phyloP scores from a whole-genome alignment of 148 eudicot genomes.

The Beta vulgaris region DNA sequence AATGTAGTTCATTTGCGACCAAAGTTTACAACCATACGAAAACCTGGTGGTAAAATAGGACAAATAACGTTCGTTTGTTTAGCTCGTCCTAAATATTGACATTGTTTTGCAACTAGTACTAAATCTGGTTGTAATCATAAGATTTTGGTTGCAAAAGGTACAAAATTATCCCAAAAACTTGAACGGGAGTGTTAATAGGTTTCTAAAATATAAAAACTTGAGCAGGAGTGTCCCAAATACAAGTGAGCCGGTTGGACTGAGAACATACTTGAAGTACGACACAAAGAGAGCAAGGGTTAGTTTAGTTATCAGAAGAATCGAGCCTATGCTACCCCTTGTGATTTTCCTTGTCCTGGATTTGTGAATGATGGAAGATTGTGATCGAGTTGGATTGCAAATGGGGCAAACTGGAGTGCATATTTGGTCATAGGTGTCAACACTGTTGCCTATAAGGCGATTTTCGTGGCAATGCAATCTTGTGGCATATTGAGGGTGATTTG shows the following conservation, averaged over 20 bases:
- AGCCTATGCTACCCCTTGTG: constrained; percentile 52
- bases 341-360: constrained; percentile 44
- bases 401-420: constrained; percentile 70
- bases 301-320: constrained; percentile 48
- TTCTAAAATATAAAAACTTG: no score
- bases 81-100: no score
- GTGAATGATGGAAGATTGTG: constrained; percentile 42
- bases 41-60: no score
- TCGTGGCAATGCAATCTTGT: constrained; percentile 39
- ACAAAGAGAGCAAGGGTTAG: constrained; percentile 57
- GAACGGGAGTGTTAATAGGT: no score
- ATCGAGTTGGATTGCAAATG: constrained; percentile 64
- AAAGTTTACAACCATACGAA: no score
- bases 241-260: constrained; percentile 71
- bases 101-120: no score
- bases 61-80: no score
- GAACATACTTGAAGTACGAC: constrained; percentile 69
- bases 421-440: constrained; percentile 78
- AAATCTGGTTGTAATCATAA: no score
- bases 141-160: no score
- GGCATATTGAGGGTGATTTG: constrained; percentile 91
- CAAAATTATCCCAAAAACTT: no score
- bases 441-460: constrained; percentile 81
- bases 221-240: no score
- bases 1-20: no score